These are phyloP conservation scores for Pseudogymnoascus sp. DNA, from an alignment of 2,329 filamentous ascomycete genomes.

Conservation along the genomic window DNA sequence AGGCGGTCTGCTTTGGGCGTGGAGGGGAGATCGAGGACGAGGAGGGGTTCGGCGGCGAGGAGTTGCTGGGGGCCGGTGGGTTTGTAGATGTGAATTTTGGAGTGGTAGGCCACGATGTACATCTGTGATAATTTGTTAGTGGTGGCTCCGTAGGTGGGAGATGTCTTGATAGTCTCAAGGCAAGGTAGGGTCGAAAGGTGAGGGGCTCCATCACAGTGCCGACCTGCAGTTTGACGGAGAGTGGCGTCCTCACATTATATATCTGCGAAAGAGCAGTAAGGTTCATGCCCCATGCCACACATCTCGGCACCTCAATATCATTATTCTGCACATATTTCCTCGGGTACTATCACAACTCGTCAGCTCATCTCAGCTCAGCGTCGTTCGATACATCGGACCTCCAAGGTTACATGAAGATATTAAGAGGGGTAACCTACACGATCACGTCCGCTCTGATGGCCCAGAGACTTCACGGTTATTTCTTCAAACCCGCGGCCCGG, in stretches of 20 bases:
- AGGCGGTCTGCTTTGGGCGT: slow-evolving; percentile 35
- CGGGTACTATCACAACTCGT: background rate
- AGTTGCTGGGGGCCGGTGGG: slow-evolving; percentile 41
- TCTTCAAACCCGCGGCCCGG: slow-evolving; percentile 12
- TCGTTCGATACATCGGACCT: background rate
- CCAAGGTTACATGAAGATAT: background rate
- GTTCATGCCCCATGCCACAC: slow-evolving; percentile 39
- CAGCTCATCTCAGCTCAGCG: background rate
- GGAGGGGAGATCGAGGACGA: slow-evolving; percentile 39
- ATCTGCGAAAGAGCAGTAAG: slow-evolving; percentile 49
- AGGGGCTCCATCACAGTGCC: background rate
- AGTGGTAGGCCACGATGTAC: slow-evolving; percentile 52
- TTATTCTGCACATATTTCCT: background rate
- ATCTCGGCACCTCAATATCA: background rate
- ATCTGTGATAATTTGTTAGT: slow-evolving; percentile 32
- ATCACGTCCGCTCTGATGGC: slow-evolving; percentile 10
- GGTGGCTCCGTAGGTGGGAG: no score
- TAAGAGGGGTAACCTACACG: slow-evolving; percentile 11
- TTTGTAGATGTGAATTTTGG: slow-evolving; percentile 49
- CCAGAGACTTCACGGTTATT: slow-evolving; percentile 14
- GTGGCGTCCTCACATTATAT: slow-evolving; percentile 40
- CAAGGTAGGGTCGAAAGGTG: background rate
- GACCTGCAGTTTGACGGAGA: background rate
- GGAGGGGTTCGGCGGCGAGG: slow-evolving; percentile 40
- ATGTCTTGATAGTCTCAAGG: background rate